These are phyloP conservation scores for Coemansia sp. DNA, from an alignment of 192 early-diverging fungal genomes.

Conservation along the genomic window DNA sequence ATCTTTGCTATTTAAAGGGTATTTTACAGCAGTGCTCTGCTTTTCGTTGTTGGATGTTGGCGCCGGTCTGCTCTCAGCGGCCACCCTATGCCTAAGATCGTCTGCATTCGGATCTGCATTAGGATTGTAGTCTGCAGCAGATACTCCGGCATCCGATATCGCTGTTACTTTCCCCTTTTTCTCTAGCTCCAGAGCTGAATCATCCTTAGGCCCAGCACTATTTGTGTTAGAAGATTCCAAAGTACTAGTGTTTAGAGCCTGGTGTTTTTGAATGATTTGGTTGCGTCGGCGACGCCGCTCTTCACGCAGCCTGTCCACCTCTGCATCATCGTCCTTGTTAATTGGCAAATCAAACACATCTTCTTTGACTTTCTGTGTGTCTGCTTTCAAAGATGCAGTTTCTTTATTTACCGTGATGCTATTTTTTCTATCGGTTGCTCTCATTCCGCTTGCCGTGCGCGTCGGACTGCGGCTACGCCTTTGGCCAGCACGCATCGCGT, in stretches of 20 bases:
- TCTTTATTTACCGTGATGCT: conserved; percentile 29
- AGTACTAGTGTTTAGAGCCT: conserved; percentile 46
- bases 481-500: not conserved
- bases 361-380: conserved; percentile 1
- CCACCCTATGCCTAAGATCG: conserved; percentile 61
- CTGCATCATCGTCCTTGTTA: conserved; percentile 61
- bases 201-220: conserved; percentile 16
- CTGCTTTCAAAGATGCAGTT: not conserved
- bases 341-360: conserved; percentile 20
- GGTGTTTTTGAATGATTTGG: conserved; percentile 73
- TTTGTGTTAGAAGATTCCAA: conserved; percentile 24
- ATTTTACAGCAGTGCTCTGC: conserved; percentile 23
- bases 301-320: conserved; percentile 80
- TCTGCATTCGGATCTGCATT: conserved; percentile 68
- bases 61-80: conserved; percentile 36
- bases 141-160: conserved; percentile 32
- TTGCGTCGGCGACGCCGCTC: conserved; percentile 76
- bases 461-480: conserved; percentile 22
- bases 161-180: conserved; percentile 27
- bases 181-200: conserved; percentile 26
- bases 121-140: conserved; percentile 81
- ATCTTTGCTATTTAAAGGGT: conserved; percentile 21
- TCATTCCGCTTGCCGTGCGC: not conserved
- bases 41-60: conserved; percentile 49
- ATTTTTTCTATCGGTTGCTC: not conserved